These are phyloP conservation scores for Lobosporangium transversale DNA, from an alignment of 192 early-diverging fungal genomes.

Conservation along the genomic window DNA sequence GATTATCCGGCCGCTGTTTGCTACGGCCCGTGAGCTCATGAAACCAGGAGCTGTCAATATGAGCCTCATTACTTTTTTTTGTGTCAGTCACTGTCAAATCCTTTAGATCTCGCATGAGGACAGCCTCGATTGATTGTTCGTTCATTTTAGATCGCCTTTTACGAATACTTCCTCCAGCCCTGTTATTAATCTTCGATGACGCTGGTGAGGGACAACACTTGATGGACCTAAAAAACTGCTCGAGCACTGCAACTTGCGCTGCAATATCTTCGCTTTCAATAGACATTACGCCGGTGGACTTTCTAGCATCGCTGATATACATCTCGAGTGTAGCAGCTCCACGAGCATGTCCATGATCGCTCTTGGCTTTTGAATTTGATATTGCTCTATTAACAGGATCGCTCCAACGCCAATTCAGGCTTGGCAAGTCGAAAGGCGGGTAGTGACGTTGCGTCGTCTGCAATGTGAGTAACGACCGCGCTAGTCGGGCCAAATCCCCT, in stretches of 20 bases:
- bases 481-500: conserved; percentile 3
- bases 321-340: too few species aligned
- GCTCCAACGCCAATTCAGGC: neutral
- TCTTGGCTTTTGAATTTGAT: too few species aligned
- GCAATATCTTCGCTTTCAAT: neutral
- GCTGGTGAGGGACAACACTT: neutral
- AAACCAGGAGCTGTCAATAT: neutral
- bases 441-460: neutral
- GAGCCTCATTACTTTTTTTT: neutral
- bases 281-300: too few species aligned
- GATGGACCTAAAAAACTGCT: neutral
- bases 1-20: neutral
- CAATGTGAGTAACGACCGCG: neutral
- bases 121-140: neutral
- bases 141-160: neutral
- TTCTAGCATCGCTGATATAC: too few species aligned
- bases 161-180: neutral
- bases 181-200: neutral
- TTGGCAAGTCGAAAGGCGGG: neutral
- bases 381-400: too few species aligned
- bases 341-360: too few species aligned
- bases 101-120: neutral
- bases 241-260: neutral
- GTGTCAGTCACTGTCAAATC: neutral
- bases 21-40: neutral